These are phyloP conservation scores for Diospyros kaki DNA, from an alignment of 148 eudicot genomes.

Conservation along the genomic window DNA sequence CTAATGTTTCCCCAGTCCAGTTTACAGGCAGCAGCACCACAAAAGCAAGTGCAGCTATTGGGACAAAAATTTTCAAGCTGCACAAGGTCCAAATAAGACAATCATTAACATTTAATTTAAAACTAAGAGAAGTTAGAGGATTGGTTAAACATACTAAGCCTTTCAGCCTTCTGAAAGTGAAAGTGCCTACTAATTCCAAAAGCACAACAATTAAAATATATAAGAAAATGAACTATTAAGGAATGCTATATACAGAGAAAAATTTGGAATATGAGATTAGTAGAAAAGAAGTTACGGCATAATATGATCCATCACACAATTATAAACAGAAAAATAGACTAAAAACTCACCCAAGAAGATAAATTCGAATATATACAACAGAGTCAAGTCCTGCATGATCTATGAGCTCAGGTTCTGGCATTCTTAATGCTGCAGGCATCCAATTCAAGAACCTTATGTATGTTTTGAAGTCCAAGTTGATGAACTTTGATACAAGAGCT, in stretches of 20 bases:
- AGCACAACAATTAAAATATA: neutral
- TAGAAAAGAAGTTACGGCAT: too few species aligned
- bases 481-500: slow-evolving; percentile 50
- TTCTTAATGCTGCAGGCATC: slow-evolving; percentile 97
- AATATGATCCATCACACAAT: slow-evolving; percentile 1
- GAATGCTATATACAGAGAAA: neutral
- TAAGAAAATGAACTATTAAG: neutral
- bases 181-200: neutral
- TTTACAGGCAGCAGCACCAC: slow-evolving; percentile 84
- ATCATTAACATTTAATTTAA: neutral
- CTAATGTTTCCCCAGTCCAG: slow-evolving; percentile 68
- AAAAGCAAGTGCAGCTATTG: slow-evolving; percentile 75
- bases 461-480: slow-evolving; percentile 66
- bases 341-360: slow-evolving; percentile 83
- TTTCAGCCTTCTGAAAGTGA: neutral
- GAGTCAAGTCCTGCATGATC: slow-evolving; percentile 98
- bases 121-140: neutral
- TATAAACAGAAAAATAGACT: neutral
- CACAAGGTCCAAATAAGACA: slow-evolving; percentile 15
- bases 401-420: slow-evolving; percentile 97
- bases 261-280: neutral
- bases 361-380: slow-evolving; percentile 83
- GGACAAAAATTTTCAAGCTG: slow-evolving; percentile 98
- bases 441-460: slow-evolving; percentile 78
- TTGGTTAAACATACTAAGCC: neutral